Evolutionary conservation across 306 rosid genomes (phyloP).

Genomic region (Dalbergia cultrata): DNA sequence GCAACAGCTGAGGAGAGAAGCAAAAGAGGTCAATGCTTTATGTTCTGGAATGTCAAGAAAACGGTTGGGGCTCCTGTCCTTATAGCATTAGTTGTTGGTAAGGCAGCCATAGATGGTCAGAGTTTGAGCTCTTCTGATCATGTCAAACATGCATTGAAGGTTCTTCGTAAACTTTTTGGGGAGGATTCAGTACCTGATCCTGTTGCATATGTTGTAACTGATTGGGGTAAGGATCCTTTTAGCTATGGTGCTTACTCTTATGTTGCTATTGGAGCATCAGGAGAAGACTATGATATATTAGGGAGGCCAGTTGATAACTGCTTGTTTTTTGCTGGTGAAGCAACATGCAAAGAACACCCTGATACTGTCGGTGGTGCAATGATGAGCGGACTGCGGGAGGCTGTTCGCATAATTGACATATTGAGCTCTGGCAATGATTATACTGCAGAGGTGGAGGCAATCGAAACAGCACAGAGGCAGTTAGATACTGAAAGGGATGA

Average conservation of each 20-base stretch:
- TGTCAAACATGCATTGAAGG: conserved; percentile 85
- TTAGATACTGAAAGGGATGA: conserved; percentile 93
- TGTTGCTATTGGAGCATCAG: conserved; percentile 97
- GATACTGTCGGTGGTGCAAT: conserved; percentile 99
- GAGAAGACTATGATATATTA: conserved; percentile 94
- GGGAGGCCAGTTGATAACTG: conserved; percentile 92
- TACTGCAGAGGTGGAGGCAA: conserved; percentile 89
- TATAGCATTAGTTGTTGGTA: conserved; percentile 95
- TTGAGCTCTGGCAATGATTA: conserved; percentile 86
- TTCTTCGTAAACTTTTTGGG: conserved; percentile 95
- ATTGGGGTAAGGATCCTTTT: conserved; percentile 99
- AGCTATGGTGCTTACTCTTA: conserved; percentile 97
- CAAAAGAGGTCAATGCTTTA: conserved; percentile 93
- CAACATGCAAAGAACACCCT: conserved; percentile 99
- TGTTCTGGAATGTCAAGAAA: conserved; percentile 98
- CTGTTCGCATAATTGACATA: conserved; percentile 91
- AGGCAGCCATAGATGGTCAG: conserved; percentile 94
- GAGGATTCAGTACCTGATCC: conserved; percentile 92
- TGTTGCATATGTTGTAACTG: conserved; percentile 90
- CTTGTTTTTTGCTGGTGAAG: conserved; percentile 99
- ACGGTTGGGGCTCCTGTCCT: conserved; percentile 99
- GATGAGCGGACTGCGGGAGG: conserved; percentile 99
- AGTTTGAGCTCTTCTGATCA: conserved; percentile 75
- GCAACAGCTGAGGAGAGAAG: conserved; percentile 95
- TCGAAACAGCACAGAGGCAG: conserved; percentile 85